Base-by-base conservation (phyloP, 108 stramenopile genomes). In the Mediolabrus comicus region DNA sequence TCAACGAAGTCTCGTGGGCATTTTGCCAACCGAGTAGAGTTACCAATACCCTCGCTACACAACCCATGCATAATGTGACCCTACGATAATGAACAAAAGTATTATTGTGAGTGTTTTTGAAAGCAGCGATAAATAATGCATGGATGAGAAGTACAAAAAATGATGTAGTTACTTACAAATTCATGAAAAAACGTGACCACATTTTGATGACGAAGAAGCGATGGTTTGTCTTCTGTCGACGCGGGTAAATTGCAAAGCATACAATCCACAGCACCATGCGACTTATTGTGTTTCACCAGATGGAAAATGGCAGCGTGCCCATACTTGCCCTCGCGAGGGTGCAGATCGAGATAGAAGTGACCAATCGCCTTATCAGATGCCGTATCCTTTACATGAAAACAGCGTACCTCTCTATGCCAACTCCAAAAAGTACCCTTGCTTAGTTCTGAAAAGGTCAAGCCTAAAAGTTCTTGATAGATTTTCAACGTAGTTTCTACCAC, bases 1-100 rank as follows among this genome's bases (percentile, higher is more conserved):
- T 83, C 82, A n/a, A 83, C 79, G 28, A 83, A 83, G 41, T 83
- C 82, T 25, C 77, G 58, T 3, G 77, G 77, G 14, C 65, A 78
- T 53, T 75, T 77, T 13, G 74, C 76, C 8, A 75, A 26, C n/a
- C 61, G 69, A 32, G 77, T 79, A 2, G 72, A 79, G 49, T 68
- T 72, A 3, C 67, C 75, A 26, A 65, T 71, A 6, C 74, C 69
- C 33, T 68, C 74, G 27, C 39, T 24, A 10, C 77, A 74, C 10
- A 83, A 22, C 33, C 67, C 73, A 39, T 83, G 82, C 75, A 83
- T 76, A 14, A 71, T 72, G 51, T 79, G 69, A 0, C 79, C 74
- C 53, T 75, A 80, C 39, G 74, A 3, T 49, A 24, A 3, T n/a
- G n/a, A n/a, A n/a, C n/a, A n/a, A n/a, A n/a, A n/a, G n/a, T n/a